Percentiles rank a stretch among this genome's conserved stretches.
Conservation (phyloP, 2,329 filamentous ascomycete species). For the Westerdykella aurantiaca region DNA sequence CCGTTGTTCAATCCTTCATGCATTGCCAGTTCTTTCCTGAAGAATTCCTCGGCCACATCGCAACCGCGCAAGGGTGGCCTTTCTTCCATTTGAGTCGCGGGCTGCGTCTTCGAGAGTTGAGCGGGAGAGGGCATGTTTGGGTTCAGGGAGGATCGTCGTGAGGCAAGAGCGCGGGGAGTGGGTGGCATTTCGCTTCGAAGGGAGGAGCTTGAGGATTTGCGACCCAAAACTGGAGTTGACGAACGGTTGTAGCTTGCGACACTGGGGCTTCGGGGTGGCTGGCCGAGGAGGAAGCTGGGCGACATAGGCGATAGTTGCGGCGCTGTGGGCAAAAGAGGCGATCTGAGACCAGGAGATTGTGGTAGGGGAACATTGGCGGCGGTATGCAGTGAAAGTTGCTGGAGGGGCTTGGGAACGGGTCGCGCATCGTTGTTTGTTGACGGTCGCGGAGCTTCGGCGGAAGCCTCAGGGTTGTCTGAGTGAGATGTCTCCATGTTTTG, state of each 20-base stretch:
- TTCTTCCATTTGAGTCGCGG: slow-evolving; percentile 34
- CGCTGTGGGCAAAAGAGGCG: slow-evolving; percentile 18
- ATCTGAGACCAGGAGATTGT: slow-evolving; percentile 24
- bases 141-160: slow-evolving; percentile 42
- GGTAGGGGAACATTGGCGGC: slow-evolving; percentile 26
- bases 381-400: slow-evolving; percentile 35
- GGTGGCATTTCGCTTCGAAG: slow-evolving; percentile 37
- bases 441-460: slow-evolving; percentile 6
- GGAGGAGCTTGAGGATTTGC: slow-evolving; percentile 42
- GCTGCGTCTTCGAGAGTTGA: slow-evolving; percentile 35
- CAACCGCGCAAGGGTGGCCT: slow-evolving; percentile 46
- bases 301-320: slow-evolving; percentile 23
- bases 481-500: neutral
- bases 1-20: slow-evolving; percentile 47
- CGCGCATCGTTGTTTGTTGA: slow-evolving; percentile 35
- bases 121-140: slow-evolving; percentile 35
- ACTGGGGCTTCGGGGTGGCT: slow-evolving; percentile 23
- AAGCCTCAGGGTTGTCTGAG: too few species aligned
- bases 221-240: slow-evolving; percentile 38
- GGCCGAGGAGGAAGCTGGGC: slow-evolving; percentile 9
- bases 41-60: slow-evolving; percentile 61
- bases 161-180: slow-evolving; percentile 32
- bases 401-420: slow-evolving; percentile 28
- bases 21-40: slow-evolving; percentile 61
- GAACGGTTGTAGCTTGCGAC: slow-evolving; percentile 38